Conservation (phyloP, 345 rosid genomes). For the Leavenworthia alabamica region DNA sequence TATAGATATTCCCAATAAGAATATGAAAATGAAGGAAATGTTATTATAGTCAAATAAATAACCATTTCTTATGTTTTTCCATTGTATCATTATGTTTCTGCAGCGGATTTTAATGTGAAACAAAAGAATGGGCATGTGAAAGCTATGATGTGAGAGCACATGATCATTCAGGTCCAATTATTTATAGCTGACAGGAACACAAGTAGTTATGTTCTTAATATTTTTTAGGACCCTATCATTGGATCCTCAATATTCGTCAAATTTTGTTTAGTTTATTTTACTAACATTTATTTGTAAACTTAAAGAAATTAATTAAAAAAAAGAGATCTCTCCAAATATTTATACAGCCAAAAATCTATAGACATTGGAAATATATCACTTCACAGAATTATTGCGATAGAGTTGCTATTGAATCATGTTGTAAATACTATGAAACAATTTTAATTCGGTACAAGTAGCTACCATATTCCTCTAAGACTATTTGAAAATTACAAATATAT, state of each 20-base stretch:
- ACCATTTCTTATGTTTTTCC: not conserved
- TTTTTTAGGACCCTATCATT: not conserved
- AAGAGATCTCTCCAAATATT: not conserved
- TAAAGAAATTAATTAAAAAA: not conserved
- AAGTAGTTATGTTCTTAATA: not conserved
- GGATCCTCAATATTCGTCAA: not conserved
- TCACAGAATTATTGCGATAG: no score
- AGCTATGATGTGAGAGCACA: not conserved
- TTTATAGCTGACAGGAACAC: not conserved
- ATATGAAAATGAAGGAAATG: not conserved
- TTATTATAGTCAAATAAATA: not conserved
- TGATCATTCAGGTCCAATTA: conserved; percentile 6
- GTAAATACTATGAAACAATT: no score
- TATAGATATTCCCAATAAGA: not conserved
- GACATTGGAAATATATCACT: not conserved
- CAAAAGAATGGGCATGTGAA: conserved; percentile 12
- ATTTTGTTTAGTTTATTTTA: no score
- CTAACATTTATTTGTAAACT: no score
- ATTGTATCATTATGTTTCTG: not conserved
- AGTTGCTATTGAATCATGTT: no score
- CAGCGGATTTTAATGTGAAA: not conserved
- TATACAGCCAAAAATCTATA: not conserved
- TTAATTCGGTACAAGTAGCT: no score
- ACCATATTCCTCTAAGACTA: no score
- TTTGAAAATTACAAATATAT: no score